Evolutionary conservation across 768 basidiomycete genomes (phyloP), one percentile per base, ranked within the genome.

Genomic region (Phylloporus sp.): DNA sequence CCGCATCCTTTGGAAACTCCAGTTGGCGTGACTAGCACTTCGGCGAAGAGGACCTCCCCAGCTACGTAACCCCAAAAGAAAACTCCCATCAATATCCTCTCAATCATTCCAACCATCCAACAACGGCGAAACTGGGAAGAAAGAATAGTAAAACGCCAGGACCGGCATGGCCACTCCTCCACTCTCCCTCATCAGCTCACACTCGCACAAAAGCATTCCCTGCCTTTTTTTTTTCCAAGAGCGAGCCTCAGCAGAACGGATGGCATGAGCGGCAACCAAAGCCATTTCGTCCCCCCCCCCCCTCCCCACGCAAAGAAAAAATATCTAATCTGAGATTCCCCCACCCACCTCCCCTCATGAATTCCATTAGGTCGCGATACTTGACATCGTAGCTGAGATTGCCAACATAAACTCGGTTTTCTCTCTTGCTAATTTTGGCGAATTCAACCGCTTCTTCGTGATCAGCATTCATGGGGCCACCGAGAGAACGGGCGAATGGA

Each of bases 281-380:
- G 54, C 55, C 50, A 51, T 34, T 3, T 54, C 26, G 26, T 43
- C 42, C 28, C 64, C 61, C 28, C 64, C 61, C 67, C 64, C 64
- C 67, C 50, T 52, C 66, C 63, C 59, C 70, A 67, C 57, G 64
- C 71, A 64, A 74, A 69, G 73, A 71, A 80, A 82, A 75, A 84
- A 70, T 59, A 52, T 70, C 70, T 71, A 72, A 75, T 65, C 75
- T 79, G 73, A 77, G 77, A 83, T 82, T 80, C 85, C 84, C 82
- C 83, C 75, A 94, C 95, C 88, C 91, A 97, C 95, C 94, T 93
- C 91, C 91, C 87, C 91, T 82, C 93, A 97, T 95, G 71, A 97
- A 97, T 85, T 97, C 93, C 83, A 95, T 93, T 73, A 99, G 80
- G 78, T 98, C 97, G 74, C 93, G 84, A 76, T 95, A 98, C 76